Base-by-base conservation (phyloP, 1,139 yeast species). In the Scheffersomyces titani region DNA sequence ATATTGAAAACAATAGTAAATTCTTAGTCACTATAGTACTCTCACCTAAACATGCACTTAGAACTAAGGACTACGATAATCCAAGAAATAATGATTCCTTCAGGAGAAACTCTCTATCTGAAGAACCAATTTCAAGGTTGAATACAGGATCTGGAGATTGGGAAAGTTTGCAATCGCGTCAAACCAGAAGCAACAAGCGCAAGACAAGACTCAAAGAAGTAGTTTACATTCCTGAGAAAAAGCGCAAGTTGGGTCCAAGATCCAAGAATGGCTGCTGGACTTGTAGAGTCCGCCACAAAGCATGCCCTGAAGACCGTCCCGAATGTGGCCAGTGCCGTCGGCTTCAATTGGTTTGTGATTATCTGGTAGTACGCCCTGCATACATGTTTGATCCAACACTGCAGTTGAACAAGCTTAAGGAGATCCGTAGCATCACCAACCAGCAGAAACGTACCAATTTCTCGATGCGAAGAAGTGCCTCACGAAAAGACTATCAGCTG, bases 181-280 rank as follows among this genome's bases (percentile, higher is more conserved):
- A 46, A 11, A 46, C 49, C n/a, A 13, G 49, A 19, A 46, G 49
- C 24, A 46, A 46, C 19, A 46, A 46, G 16, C 49, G 49, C n/a
- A 46, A 46, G 24, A 46, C 49, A 5, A 46, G 24, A 19, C 24
- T 46, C 49, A 20, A 46, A 19, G 49, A 46, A 19, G 49, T 13
- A 6, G 13, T 46, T 13, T 46, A 46, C 19, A 22, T 36, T 18
- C 40, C 51, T 16, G 40, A 56, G 5, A 61, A 61, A 50, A 61
- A 61, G 50, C 54, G 63, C 16, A 53, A 50, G n/a, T 51, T 58
- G 51, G 61, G 57, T 2, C 75, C 80, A 13, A 72, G 88, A 56
- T 85, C 88, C 0, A 82, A 82, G 60, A 76, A 73, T 47, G 91
- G 91, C 0, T 87, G 91, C 63, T 87, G 90, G 90, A 87, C 88